Evolutionary conservation across 805 yeast genomes (phyloP), one percentile per base, ranked within the genome.

Genomic region (Teunomyces funiuensis): DNA sequence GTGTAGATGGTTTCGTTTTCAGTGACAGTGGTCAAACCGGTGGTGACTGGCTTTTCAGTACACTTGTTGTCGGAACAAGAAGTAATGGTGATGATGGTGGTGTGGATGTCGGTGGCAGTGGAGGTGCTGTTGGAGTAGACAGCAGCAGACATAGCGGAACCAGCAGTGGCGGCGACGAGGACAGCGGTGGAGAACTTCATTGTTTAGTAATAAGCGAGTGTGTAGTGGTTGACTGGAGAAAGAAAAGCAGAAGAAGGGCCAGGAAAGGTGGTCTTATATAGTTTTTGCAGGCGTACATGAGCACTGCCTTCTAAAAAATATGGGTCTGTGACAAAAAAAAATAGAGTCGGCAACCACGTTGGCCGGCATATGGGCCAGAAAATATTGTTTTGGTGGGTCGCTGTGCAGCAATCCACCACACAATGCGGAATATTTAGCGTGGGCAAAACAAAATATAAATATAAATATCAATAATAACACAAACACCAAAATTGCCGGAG

Each of bases 121-220:
- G 66, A 30, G 36, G 48, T 41, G 22, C 18, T 52, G 58, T 59
- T 63, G 34, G 57, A 39, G 62, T 51, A 60, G 39, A 53, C 59
- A 49, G 58, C 65, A 42, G 61, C 52, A 47, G 60, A 28, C 59
- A 45, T 53, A 44, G 63, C 63, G 42, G 57, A 53, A 39, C 37
- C 31, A 31, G 47, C 53, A 33, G 52, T 29, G 19, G 50, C 42
- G 37, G 52, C 41, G 39, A 55, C 17, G 29, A 55, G 43, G 50
- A 57, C 56, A 45, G 57, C 62, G 44, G 69, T 43, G 44, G 68
- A 55, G 55, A 61, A 65, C 57, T 64, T 64, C 71, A 65, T 65
- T 55, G 40, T 45, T n/a, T n/a, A n/a, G 30, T 26, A 42, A 27
- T 33, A 25, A 46, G 43, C 46, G 44, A 44, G 39, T 42, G 44